Percentiles rank a stretch among this genome's conserved stretches.
Conservation (phyloP, 2,329 filamentous ascomycete genomes). For the Alternaria sp. region DNA sequence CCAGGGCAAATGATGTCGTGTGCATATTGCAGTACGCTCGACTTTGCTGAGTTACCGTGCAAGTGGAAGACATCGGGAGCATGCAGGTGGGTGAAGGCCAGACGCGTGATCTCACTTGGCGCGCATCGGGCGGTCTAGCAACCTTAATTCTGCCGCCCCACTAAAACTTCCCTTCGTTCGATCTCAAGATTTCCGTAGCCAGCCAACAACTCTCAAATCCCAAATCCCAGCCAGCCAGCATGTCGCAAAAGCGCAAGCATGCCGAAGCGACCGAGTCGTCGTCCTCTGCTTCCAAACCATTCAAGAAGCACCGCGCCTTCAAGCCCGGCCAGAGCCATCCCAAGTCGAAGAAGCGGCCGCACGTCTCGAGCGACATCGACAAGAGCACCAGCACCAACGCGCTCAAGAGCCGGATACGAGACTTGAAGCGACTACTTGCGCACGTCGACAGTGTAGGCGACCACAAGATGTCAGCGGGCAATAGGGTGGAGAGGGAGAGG, state of each 20-base stretch:
- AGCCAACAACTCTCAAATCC: neutral
- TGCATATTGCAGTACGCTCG: neutral
- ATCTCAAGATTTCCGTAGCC: conserved; percentile 7
- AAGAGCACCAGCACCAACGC: conserved; percentile 57
- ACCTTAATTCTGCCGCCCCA: conserved; percentile 35
- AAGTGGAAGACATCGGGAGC: neutral
- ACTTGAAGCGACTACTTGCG: conserved; percentile 70
- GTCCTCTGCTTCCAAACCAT: conserved; percentile 9
- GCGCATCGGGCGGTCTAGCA: conserved; percentile 23
- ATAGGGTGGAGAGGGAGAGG: conserved; percentile 72
- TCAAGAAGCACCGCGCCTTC: conserved; percentile 36
- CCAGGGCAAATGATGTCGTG: neutral
- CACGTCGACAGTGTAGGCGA: conserved; percentile 58
- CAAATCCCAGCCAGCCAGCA: conserved; percentile 15
- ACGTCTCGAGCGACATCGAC: conserved; percentile 29
- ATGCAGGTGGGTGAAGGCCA: conserved; percentile 16
- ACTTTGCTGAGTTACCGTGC: neutral
- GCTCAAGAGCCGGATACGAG: conserved; percentile 74
- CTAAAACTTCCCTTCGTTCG: conserved; percentile 35
- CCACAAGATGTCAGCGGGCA: conserved; percentile 66
- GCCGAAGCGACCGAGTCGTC: conserved; percentile 24
- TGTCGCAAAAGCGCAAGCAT: conserved; percentile 48
- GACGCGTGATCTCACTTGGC: conserved; percentile 31
- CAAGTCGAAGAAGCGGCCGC: conserved; percentile 26
- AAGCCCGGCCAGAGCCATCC: conserved; percentile 21